Base-by-base conservation (phyloP, 2,329 filamentous ascomycete genomes). In the Neonectria sp. region DNA sequence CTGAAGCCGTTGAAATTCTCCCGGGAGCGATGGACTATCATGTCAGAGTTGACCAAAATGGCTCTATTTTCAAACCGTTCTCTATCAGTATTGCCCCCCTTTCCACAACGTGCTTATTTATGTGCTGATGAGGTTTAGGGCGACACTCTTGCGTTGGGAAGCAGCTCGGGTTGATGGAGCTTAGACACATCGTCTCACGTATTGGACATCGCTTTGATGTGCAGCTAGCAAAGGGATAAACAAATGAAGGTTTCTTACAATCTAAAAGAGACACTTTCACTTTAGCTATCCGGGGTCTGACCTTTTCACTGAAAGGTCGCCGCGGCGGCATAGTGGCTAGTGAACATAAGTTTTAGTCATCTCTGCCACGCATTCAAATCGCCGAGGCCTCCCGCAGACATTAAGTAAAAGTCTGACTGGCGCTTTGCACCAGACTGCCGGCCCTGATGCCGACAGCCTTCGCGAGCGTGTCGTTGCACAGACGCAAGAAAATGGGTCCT, bases 81-180 rank as follows among this genome's bases (percentile, higher is more conserved):
- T 68, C 70, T 0, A 65, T 55, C 12, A 77, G 76, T 76, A 66
- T 25, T 13, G 7, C 21, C 21, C 8, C 9, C 25, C 8, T 24
- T 24, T 13, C 64, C 3, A 25, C 11, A 25, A n/a, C 24, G 8
- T 11, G 2, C 9, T 12, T 45, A 21, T 46, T 46, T 1, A 25
- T 25, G 21, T 7, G 3, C 8, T 29, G 9, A 46, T n/a, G 6
- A 25, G 31, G 6, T 13, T 11, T 17, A 78, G 79, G 79, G 2
- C 73, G 69, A 1, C 78, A 78, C 55, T 75, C 77, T 11, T 82
- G 80, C 43, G 78, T 77, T 3, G 81, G 81, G 2, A 81, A 80
- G 60, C 75, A 77, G 60, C 73, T 82, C 1, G 80, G 74, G 1
- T 63, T 82, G 40, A 78, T 80, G 74, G 78, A 81, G 59, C 48